Base-by-base conservation (phyloP, 2,329 filamentous ascomycete genomes). In the Cercospora sesami region DNA sequence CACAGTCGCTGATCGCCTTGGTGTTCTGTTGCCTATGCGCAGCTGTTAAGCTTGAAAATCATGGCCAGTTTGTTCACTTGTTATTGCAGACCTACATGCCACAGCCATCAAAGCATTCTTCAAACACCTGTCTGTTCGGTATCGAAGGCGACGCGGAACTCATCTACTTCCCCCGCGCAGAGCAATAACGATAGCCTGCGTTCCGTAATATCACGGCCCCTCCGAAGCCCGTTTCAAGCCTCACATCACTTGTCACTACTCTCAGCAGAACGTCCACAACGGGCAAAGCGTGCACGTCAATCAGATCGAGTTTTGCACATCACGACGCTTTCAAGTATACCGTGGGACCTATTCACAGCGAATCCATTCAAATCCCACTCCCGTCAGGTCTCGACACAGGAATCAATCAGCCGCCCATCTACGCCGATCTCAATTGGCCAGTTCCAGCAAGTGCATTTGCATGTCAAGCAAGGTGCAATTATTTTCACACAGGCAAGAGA, bases 401-500 rank as follows among this genome's bases (percentile, higher is more conserved):
- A 7, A 14, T 21, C 14, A 45, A 21, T 5, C 31, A 39, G 64
- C 14, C 63, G 16, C 16, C 75, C 0, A 67, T 73, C 23, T 76
- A 67, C 31, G 73, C 72, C 2, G 73, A 75, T 28, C 58, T 76
- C 5, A 73, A 75, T 9, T 75, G 69, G 66, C 73, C 74, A 39
- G 73, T 75, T 4, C 62, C 72, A 9, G 73, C 72, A 4, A 73
- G 68, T 28, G 74, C 72, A 4, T 75, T 73, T 60, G 68, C 30
- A 14, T 75, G 74, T 51, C 73, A 72, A 63, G 33, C 64, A 28
- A 58, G 59, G 10, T 69, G 69, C 62, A 48, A 23, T 8, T 23
- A 12, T 4, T 12, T 48, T 48, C 18, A 48, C 18, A 23, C 10
- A 18, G 45, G 18, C 45, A 48, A 45, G n/a, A 48, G 18, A 21